phyloP scores from a whole-genome alignment of 345 rosid genomes.

The Populus davidiana region DNA sequence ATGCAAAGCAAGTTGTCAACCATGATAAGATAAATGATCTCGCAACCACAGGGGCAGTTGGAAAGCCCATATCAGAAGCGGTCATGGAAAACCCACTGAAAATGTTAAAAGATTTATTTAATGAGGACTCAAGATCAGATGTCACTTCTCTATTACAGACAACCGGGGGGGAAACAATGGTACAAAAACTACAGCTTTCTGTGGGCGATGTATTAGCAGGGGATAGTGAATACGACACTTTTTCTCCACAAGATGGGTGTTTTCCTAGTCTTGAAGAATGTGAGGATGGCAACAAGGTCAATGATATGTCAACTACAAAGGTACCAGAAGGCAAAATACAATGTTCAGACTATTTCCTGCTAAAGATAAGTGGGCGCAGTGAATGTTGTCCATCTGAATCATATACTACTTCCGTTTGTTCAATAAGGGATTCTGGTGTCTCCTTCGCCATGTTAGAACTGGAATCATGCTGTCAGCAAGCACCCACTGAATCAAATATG shows the following conservation, averaged over 20 bases:
- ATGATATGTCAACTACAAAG: constrained; percentile 14
- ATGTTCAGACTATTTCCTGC: constrained; percentile 10
- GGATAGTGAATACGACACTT: constrained; percentile 12
- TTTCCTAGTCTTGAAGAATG: not conserved
- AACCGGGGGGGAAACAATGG: constrained; percentile 26
- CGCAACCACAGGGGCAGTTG: constrained; percentile 14
- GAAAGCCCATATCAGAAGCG: constrained; percentile 23
- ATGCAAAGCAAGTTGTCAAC: constrained; percentile 14
- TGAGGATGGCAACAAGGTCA: not conserved
- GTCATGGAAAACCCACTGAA: constrained; percentile 24
- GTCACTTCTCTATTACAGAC: constrained; percentile 18
- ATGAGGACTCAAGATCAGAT: constrained; percentile 24
- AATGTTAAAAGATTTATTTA: constrained; percentile 45
- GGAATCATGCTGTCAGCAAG: constrained; percentile 3
- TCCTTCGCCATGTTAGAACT: constrained; percentile 10
- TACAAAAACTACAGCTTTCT: constrained; percentile 14
- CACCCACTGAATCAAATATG: not conserved
- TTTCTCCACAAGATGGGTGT: constrained; percentile 19
- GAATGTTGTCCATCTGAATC: constrained; percentile 15
- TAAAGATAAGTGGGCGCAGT: constrained; percentile 1
- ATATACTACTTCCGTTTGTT: constrained; percentile 5
- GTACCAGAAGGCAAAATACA: constrained; percentile 12
- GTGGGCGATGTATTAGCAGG: constrained; percentile 8
- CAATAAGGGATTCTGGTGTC: constrained; percentile 25
- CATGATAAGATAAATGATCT: constrained; percentile 13